Base-by-base conservation (phyloP, 441 rosid species). In the Manihot esculenta region DNA sequence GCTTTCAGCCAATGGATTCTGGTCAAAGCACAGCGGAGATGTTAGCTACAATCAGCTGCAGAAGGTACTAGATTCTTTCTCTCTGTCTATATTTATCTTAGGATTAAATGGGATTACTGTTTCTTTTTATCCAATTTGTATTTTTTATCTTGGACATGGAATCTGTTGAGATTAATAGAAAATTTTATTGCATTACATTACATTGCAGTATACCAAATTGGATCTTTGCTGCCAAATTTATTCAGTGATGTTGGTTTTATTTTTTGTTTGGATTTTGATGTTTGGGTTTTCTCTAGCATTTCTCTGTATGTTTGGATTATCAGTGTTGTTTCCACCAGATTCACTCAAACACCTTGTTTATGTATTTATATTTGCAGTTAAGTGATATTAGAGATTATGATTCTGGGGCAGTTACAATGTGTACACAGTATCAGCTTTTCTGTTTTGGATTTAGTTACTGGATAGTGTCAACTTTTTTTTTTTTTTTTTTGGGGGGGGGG, bases 41-140 rank as follows among this genome's bases (percentile, higher is more conserved):
- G 84, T 92, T 76, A 77, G 88, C 84, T 89, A 82, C 72, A 84
- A 87, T 77, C 97, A 89, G 86, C 89, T 92, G 24, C 95, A 89
- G 77, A 89, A 90, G 99, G 97, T 94, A 78, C 77, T 72, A 15
- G 70, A 35, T 38, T 30, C 49, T 10, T 61, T 64, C 3, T 23
- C 5, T 55, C 23, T 62, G 53, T 63, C 56, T 68, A n/a, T 38
- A 71, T 60, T 35, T 60, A 21, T 68, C 13, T 67, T 78, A 68
- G 68, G 72, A 64, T 79, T 66, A 70, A 70, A 79, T 74, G 70
- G 70, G 79, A 78, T 87, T 79, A 59, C 53, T 74, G 58, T 38
- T 57, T n/a, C n/a, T n/a, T 68, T 70, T 45, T 41, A 33, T 35
- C 15, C 60, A 27, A 14, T 54, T 50, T 26, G 73, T 38, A 38